Percentiles rank a stretch among this genome's conserved stretches.
phyloP scores from a whole-genome alignment of 371 early-diverging fungal species.

The Lichtheimia ramosa region DNA sequence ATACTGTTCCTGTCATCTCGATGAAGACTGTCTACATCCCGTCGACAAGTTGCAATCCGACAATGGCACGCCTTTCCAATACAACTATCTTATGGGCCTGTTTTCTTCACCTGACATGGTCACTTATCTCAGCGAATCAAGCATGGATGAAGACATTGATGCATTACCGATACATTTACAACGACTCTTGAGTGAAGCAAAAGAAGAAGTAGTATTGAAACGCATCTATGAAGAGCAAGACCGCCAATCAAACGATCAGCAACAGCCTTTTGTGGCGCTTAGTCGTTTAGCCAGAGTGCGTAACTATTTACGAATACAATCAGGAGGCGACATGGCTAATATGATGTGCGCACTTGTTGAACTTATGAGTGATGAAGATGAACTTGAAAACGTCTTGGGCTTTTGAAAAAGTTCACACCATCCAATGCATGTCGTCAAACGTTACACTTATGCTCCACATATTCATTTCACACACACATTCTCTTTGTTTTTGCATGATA shows the following conservation, averaged over 20 bases:
- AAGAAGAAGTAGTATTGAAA: slow-evolving; percentile 29
- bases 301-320: slow-evolving; percentile 20
- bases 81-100: slow-evolving; percentile 22
- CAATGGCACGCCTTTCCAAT: slow-evolving; percentile 19
- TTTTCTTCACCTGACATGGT: slow-evolving; percentile 24
- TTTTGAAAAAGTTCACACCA: neutral
- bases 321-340: slow-evolving; percentile 31
- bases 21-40: neutral
- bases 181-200: slow-evolving; percentile 29
- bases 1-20: neutral
- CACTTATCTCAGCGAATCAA: slow-evolving; percentile 16
- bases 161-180: slow-evolving; percentile 29
- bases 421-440: too few species aligned
- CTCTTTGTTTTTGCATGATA: too few species aligned
- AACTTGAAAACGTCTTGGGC: slow-evolving; percentile 18
- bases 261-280: slow-evolving; percentile 1
- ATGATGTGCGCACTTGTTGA: slow-evolving; percentile 27
- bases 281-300: slow-evolving; percentile 21
- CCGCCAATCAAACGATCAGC: neutral
- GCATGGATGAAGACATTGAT: slow-evolving; percentile 24
- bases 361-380: slow-evolving; percentile 38
- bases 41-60: neutral
- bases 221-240: slow-evolving; percentile 4
- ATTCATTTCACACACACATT: too few species aligned
- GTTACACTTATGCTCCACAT: too few species aligned